A percentile compares a stretch with the other conserved stretches of the same genome.
These are phyloP conservation scores for Lentinula sp. DNA, from an alignment of 768 basidiomycete genomes.

Conservation along the genomic window DNA sequence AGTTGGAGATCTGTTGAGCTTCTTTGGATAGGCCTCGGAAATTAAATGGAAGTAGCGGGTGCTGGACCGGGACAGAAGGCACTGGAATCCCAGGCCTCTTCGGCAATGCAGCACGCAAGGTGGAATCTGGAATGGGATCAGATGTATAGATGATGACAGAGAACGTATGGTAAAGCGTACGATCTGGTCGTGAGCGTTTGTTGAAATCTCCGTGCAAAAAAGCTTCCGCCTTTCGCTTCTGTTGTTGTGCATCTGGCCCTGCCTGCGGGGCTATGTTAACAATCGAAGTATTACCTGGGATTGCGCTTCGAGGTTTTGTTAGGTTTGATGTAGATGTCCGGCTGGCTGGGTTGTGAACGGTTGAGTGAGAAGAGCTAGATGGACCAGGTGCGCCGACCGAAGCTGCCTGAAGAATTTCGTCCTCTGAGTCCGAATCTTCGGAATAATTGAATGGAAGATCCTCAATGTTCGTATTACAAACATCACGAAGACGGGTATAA, in stretches of 20 bases:
- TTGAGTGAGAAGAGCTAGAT: background rate
- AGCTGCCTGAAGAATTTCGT: background rate
- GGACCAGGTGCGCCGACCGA: background rate
- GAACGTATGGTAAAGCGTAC: background rate
- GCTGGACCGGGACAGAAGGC: background rate
- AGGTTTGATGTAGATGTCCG: background rate
- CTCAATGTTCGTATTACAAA: background rate
- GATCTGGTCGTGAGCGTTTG: background rate
- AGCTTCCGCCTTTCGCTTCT: background rate
- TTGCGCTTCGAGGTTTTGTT: background rate
- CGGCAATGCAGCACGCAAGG: no score
- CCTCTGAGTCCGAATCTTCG: background rate
- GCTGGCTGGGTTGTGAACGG: no score
- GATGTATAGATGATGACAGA: background rate
- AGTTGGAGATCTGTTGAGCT: background rate
- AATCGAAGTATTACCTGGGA: background rate
- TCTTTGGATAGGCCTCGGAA: background rate
- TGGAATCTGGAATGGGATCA: no score
- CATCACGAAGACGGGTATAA: background rate
- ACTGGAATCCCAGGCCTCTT: background rate
- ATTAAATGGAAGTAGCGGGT: background rate
- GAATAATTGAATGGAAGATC: background rate
- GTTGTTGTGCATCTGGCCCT: background rate
- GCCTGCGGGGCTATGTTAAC: background rate
- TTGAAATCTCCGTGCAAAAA: background rate